Conservation (phyloP, 306 rosid genomes). For the Quercus cerris region DNA sequence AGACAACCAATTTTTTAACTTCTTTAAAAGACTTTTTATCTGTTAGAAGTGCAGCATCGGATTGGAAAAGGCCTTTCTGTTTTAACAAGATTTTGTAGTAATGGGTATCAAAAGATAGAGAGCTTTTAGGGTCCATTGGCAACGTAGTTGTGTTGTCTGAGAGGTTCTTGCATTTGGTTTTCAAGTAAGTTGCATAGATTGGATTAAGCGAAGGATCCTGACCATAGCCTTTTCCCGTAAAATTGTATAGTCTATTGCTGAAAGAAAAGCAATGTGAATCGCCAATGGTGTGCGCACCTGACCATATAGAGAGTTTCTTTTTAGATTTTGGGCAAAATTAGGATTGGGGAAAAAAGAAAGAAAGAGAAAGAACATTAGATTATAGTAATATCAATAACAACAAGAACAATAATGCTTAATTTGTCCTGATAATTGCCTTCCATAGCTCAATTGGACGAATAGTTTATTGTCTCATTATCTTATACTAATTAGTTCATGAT, state of each 20-base stretch:
- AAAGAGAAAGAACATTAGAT: background rate
- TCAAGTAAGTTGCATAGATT: constrained; percentile 25
- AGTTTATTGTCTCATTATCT: too few relatives aligned
- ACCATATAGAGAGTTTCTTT: background rate
- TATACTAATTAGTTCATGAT: too few relatives aligned
- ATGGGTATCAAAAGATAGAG: constrained; percentile 31
- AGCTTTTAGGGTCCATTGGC: constrained; percentile 43
- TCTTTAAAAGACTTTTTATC: background rate
- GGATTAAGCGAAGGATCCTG: constrained; percentile 56
- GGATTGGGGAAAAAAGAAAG: background rate
- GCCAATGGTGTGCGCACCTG: constrained; percentile 37
- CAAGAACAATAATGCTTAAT: too few relatives aligned
- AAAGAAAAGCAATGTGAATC: constrained; percentile 23
- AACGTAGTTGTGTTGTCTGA: constrained; percentile 28
- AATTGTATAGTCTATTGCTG: constrained; percentile 45
- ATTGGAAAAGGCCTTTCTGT: constrained; percentile 45
- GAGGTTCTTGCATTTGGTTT: constrained; percentile 22
- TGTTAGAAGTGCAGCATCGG: constrained; percentile 66
- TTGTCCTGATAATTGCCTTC: too few relatives aligned
- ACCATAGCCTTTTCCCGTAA: constrained; percentile 49
- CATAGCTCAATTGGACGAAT: too few relatives aligned
- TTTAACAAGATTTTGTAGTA: constrained; percentile 38
- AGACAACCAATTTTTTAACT: constrained; percentile 16
- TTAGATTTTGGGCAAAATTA: background rate
- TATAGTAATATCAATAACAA: too few relatives aligned